phyloP scores from a whole-genome alignment of 768 basidiomycete species.

The Xerocomellus intermedius region DNA sequence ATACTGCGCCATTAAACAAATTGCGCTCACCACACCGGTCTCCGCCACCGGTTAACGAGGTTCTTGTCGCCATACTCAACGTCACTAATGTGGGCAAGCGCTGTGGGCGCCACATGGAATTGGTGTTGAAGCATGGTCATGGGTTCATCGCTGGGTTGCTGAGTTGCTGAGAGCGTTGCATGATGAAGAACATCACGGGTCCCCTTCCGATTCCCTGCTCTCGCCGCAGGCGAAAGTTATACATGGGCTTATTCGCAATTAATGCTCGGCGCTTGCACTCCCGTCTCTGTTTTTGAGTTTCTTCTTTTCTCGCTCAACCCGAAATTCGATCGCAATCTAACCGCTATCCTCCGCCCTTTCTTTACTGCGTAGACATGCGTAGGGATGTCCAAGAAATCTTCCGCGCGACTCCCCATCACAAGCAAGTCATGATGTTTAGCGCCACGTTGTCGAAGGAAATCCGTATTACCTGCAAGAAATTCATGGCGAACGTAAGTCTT shows the following conservation, averaged over 20 bases:
- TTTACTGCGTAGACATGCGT: constrained; percentile 87
- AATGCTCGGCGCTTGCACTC: too few relatives aligned
- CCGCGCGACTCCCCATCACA: constrained; percentile 97
- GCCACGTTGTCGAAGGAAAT: constrained; percentile 98
- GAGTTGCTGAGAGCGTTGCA: too few relatives aligned
- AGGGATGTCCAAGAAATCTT: constrained; percentile 99
- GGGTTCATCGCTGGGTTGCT: too few relatives aligned
- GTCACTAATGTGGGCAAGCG: too few relatives aligned
- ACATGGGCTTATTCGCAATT: too few relatives aligned
- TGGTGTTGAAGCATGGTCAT: too few relatives aligned
- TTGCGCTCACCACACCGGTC: constrained; percentile 40
- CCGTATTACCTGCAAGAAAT: constrained; percentile 97
- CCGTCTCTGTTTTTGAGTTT: too few relatives aligned
- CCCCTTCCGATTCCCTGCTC: too few relatives aligned
- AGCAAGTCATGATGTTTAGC: constrained; percentile 99
- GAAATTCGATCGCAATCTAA: constrained; percentile 60
- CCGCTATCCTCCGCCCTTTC: constrained; percentile 57
- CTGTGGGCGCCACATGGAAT: too few relatives aligned
- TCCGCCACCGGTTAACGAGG: constrained; percentile 29
- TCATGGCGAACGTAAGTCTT: constrained; percentile 91
- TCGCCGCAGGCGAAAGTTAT: too few relatives aligned
- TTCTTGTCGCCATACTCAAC: constrained; percentile 42
- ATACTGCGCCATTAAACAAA: too few relatives aligned
- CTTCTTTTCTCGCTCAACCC: constrained; percentile 49
- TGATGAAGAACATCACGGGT: too few relatives aligned